Evolutionary conservation across 768 basidiomycete species (phyloP).

Genomic region (Rubroboletus pulcherrimus): DNA sequence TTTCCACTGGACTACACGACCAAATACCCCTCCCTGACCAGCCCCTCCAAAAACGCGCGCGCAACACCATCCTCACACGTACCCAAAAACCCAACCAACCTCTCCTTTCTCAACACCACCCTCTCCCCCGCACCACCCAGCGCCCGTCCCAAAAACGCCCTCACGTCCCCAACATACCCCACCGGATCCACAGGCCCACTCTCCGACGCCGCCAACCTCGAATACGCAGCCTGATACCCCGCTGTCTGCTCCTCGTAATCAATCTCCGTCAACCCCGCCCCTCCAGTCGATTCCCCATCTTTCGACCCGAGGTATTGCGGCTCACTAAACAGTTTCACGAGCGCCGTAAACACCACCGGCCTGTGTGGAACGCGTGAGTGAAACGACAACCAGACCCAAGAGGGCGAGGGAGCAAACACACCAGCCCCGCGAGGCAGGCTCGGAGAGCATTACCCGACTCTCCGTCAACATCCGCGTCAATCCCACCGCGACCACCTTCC

Average conservation of each 20-base stretch:
- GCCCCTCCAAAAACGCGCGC: conserved; percentile 29
- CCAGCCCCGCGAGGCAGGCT: conserved; percentile 66
- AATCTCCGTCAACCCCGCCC: conserved; percentile 56
- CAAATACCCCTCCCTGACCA: conserved; percentile 32
- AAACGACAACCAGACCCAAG: not conserved
- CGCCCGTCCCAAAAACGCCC: conserved; percentile 48
- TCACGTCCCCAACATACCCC: conserved; percentile 54
- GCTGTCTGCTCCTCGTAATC: conserved; percentile 89
- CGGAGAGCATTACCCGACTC: conserved; percentile 64
- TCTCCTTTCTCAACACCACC: conserved; percentile 14
- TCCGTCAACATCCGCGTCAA: conserved; percentile 75
- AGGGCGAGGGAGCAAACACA: conserved; percentile 23
- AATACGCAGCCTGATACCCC: conserved; percentile 94
- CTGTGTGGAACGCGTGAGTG: conserved; percentile 34
- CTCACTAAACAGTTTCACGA: conserved; percentile 74
- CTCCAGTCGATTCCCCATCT: not conserved
- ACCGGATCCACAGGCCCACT: conserved; percentile 55
- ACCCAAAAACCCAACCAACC: conserved; percentile 20
- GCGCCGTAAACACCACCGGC: conserved; percentile 63
- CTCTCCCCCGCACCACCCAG: conserved; percentile 11
- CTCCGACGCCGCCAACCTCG: conserved; percentile 82
- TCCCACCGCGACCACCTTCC: conserved; percentile 82
- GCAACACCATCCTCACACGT: conserved; percentile 20
- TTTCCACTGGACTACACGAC: conserved; percentile 7
- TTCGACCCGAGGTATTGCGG: conserved; percentile 58